Evolutionary conservation across 176 grass and related monocot species (phyloP), one percentile per base, ranked within the genome.

Genomic region (Aechmea fasciata): DNA sequence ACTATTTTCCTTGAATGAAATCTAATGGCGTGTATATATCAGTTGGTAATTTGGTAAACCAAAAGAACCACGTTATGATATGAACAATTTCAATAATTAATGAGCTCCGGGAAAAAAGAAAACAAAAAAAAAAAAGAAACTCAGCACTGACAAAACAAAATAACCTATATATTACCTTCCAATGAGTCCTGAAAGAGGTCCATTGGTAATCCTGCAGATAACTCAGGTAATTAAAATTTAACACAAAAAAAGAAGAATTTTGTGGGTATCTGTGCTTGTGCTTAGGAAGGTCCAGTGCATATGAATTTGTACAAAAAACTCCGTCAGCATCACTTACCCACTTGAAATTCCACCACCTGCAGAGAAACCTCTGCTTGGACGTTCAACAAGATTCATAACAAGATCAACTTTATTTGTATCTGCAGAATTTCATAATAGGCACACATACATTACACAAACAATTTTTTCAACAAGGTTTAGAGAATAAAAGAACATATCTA

Each of bases 381-480:
- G 84, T 79, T 99, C 89, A 49, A 99, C 84, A 82, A 99, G 89
- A 91, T 99, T 93, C 94, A 99, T 93, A 66, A 99, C 84, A 63
- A 99, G 87, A 79, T 99, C 94, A 51, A 99, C 87, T 79, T 99
- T 99, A 72, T 76, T 82, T 57, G 89, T 81, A 88, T 99, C 94
- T 97, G 77, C 52, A 85, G 20, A 52, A 33, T 11, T 26, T 22
- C 24, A 47, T 29, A 59, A 59, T 59, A 14, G 15, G 52, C 5
- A 12, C 2, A n/a, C 52, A 55, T 12, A 14, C 52, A 12, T 11
- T 15, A 54, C 14, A 54, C 12, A 11, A 53, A 53, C 11, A 15
- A 54, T 53, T 33, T 33, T 33, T 41, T 41, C 33, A 41, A 41
- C 33, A 41, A 41, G 33, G 33, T 41, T 41, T 41, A 41, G 33